Percentiles rank a stretch among this genome's conserved stretches.
phyloP scores from a whole-genome alignment of 495 filamentous ascomycete species.

The Cercophora sp. region DNA sequence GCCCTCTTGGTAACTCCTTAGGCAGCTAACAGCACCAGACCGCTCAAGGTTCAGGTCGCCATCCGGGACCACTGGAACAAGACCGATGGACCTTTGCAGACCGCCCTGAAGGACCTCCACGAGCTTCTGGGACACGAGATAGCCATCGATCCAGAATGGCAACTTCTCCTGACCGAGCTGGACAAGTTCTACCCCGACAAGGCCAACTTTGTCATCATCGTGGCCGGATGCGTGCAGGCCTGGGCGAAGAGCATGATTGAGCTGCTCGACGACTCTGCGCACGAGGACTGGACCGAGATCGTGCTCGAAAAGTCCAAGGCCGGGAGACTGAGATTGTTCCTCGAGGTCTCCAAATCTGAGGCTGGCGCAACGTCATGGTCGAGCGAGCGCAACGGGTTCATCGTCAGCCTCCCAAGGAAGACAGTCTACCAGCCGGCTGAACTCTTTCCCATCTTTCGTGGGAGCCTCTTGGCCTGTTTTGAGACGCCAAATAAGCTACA shows the following conservation, averaged over 20 bases:
- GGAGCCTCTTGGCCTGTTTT: slow-evolving; percentile 25
- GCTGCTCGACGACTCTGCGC: slow-evolving; percentile 30
- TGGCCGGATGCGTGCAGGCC: slow-evolving; percentile 23
- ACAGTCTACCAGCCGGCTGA: slow-evolving; percentile 20
- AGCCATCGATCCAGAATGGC: slow-evolving; percentile 32
- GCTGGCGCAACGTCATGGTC: slow-evolving; percentile 23
- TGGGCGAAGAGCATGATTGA: slow-evolving; percentile 26
- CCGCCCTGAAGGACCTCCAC: slow-evolving; percentile 17
- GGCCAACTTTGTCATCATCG: slow-evolving; percentile 21
- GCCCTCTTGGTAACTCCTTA: no score
- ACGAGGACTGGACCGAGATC: slow-evolving; percentile 29
- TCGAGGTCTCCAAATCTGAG: slow-evolving; percentile 25
- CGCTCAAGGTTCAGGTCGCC: slow-evolving; percentile 31
- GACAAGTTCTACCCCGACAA: slow-evolving; percentile 31
- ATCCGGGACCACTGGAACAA: slow-evolving; percentile 37
- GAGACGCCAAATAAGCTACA: slow-evolving; percentile 11
- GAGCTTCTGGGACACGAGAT: slow-evolving; percentile 30
- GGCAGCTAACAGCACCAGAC: slow-evolving; percentile 9
- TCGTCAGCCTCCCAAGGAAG: slow-evolving; percentile 30
- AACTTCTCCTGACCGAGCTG: slow-evolving; percentile 25
- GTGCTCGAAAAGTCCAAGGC: slow-evolving; percentile 22
- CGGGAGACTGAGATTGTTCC: slow-evolving; percentile 22
- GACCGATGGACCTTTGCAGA: slow-evolving; percentile 21
- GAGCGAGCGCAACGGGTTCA: slow-evolving; percentile 19
- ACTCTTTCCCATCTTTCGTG: slow-evolving; percentile 27